Evolutionary conservation across 2,329 filamentous ascomycete species (phyloP).

Genomic region (Pseudohalonectria lignicola): DNA sequence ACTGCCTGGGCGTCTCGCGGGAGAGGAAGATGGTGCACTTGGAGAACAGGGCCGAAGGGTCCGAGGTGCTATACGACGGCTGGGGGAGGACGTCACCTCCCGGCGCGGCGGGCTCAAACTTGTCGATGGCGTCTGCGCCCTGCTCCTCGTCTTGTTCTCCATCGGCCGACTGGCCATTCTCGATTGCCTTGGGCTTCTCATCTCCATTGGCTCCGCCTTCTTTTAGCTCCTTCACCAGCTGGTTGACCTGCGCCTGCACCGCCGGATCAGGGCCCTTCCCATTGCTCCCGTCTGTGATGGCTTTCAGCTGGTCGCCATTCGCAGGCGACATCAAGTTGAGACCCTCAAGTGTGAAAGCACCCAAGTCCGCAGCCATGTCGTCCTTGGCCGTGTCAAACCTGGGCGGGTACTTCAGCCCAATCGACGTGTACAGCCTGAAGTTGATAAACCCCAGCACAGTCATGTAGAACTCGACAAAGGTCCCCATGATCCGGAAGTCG

Average conservation of each 20-base stretch:
- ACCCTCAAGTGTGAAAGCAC: conserved; percentile 82
- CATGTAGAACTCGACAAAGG: conserved; percentile 98
- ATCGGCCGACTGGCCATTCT: conserved; percentile 19
- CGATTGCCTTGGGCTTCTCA: conserved; percentile 22
- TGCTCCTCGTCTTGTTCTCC: conserved; percentile 30
- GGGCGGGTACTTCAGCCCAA: conserved; percentile 89
- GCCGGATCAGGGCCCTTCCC: conserved; percentile 48
- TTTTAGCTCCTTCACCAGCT: conserved; percentile 58
- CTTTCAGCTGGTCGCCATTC: conserved; percentile 38
- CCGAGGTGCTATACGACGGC: conserved; percentile 54
- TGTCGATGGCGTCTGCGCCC: conserved; percentile 63
- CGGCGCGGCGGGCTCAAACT: conserved; percentile 74
- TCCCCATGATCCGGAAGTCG: conserved; percentile 98
- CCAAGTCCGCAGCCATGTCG: conserved; percentile 79
- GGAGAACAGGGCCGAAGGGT: conserved; percentile 69
- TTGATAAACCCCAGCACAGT: conserved; percentile 93
- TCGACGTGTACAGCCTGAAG: conserved; percentile 82
- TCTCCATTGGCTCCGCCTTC: conserved; percentile 28
- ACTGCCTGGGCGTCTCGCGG: conserved; percentile 80
- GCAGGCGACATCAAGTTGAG: conserved; percentile 40
- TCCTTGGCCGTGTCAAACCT: conserved; percentile 85
- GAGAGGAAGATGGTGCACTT: conserved; percentile 88
- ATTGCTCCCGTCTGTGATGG: conserved; percentile 7
- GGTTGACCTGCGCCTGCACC: conserved; percentile 56
- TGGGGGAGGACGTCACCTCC: conserved; percentile 82